Conservation (phyloP, 2,329 filamentous ascomycete genomes). For the Sporothrix dimorphospora region DNA sequence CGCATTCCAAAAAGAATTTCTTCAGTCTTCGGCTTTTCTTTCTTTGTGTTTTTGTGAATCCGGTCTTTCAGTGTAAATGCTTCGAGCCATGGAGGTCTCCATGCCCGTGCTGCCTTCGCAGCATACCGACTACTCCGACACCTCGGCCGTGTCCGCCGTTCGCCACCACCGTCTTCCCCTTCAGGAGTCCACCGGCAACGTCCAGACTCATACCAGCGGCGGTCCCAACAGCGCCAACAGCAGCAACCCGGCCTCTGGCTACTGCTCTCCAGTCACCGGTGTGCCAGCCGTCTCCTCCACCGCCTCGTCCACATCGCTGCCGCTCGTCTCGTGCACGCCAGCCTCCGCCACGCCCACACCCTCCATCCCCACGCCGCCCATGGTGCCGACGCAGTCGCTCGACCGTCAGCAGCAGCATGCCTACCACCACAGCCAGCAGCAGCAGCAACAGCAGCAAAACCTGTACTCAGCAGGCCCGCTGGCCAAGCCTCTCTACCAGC, state of each 20-base stretch:
- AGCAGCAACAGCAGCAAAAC: constrained; percentile 27
- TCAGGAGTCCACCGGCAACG: constrained; percentile 57
- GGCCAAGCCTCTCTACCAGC: constrained; percentile 30
- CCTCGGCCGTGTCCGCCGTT: constrained; percentile 48
- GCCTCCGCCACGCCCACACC: constrained; percentile 43
- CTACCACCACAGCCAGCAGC: constrained; percentile 30
- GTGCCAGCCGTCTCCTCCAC: constrained; percentile 27
- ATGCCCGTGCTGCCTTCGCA: constrained; percentile 56
- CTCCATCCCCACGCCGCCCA: constrained; percentile 47
- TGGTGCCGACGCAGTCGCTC: constrained; percentile 56
- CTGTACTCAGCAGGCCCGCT: constrained; percentile 27
- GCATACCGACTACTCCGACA: constrained; percentile 50
- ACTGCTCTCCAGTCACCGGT: constrained; percentile 44
- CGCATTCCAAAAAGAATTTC: constrained; percentile 35
- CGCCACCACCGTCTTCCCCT: constrained; percentile 54
- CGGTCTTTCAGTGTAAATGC: constrained; percentile 8
- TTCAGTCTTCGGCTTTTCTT: constrained; percentile 36
- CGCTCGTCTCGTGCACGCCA: constrained; percentile 31
- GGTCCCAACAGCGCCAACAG: constrained; percentile 21
- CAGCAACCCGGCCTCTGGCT: constrained; percentile 46
- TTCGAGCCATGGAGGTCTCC: constrained; percentile 45
- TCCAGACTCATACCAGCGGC: constrained; percentile 43
- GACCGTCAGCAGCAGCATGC: constrained; percentile 38
- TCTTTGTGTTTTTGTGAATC: not conserved
- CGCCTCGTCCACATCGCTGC: constrained; percentile 24